Evolutionary conservation across 331 rosid species (phyloP).

Genomic region (Cydonia oblonga): DNA sequence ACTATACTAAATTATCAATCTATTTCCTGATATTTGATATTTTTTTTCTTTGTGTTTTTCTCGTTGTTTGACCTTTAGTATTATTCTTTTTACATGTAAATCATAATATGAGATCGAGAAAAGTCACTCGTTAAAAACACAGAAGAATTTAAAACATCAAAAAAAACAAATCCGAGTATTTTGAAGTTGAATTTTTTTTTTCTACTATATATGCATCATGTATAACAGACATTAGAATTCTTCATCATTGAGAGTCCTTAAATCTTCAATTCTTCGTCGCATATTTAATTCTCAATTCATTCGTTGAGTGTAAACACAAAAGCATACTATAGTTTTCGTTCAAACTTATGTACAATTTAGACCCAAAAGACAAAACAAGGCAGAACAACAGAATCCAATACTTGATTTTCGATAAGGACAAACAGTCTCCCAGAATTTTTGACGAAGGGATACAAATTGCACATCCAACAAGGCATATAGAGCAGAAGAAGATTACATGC

Average conservation of each 20-base stretch:
- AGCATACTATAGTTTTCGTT: neutral
- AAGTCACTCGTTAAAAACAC: neutral
- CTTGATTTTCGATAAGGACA: neutral
- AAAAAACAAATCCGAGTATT: neutral
- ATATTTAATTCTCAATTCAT: neutral
- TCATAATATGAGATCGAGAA: too few species aligned
- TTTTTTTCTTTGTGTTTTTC: neutral
- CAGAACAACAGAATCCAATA: neutral
- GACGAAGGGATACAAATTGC: neutral
- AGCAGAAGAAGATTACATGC: neutral
- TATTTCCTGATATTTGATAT: neutral
- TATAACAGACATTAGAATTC: too few species aligned
- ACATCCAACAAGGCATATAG: neutral
- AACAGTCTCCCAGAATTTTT: neutral
- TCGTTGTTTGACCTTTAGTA: neutral
- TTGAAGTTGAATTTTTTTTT: too few species aligned
- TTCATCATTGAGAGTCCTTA: too few species aligned
- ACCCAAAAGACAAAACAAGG: conserved; percentile 3
- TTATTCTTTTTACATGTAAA: neutral
- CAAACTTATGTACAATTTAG: neutral
- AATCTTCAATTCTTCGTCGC: neutral
- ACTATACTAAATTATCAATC: conserved; percentile 23
- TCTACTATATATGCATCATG: too few species aligned
- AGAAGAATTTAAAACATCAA: too few species aligned
- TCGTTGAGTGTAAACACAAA: neutral